Evolutionary conservation across 495 filamentous ascomycete genomes (phyloP), one percentile per base, ranked within the genome.

Genomic region (Aspergillus biplanus): DNA sequence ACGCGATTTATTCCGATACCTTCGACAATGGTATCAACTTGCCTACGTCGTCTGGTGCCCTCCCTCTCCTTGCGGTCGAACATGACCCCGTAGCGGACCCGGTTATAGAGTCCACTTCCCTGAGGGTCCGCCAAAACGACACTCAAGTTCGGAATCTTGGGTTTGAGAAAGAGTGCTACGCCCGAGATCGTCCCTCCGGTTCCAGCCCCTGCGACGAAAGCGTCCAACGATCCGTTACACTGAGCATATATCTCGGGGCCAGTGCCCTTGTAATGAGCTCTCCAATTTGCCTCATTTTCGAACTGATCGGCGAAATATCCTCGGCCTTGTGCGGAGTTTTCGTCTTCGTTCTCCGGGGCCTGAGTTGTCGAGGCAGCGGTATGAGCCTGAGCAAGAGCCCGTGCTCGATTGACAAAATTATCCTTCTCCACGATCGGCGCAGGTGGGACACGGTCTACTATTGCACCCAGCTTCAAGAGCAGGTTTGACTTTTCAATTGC

Each of bases 221-320:
- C 96, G 74, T 97, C 92, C 2, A 98, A 64, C 8, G 73, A 72
- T 0, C 92, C 93, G 6, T 82, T 82, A 31, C 90, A 92, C 75
- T 99, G 95, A 2, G 74, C 71, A 59, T 82, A 89, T 69, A 99
- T 92, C 77, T 99, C 95, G 0, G 95, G 94, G 0, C 93, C 95
- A 1, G 96, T 98, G 16, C 88, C 84, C 21, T 84, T 78, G 66
- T 87, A 86, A 75, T 99, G 95, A 4, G 96, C 93, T 42, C 82
- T 75, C 84, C 87, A 97, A 77, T 99, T 99, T 9, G 90, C 88
- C 49, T 82, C 76, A 56, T 88, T 94, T 75, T 99, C 95, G 75
- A 99, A 99, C 71, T 99, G 95, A 72, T 99, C 90, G 0, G 93
- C 93, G 75, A 99, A 99, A 75, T 94, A 95, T 13, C 95, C 95